Conservation (phyloP, 257 asterid genomes). For the Fraxinus pennsylvanica region DNA sequence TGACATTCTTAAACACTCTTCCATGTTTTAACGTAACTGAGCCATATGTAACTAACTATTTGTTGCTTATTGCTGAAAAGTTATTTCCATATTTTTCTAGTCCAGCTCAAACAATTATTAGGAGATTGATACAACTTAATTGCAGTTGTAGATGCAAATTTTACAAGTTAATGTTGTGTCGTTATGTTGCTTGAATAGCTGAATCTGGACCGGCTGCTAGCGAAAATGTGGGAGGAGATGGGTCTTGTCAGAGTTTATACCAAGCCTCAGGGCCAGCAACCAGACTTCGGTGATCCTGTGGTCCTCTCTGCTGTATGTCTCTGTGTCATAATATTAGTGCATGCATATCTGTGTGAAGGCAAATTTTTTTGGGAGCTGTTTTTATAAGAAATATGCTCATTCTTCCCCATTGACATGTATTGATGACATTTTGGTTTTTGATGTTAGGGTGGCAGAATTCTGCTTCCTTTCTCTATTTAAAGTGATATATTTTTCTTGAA, state of each 20-base stretch:
- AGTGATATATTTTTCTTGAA: not conserved
- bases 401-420: not conserved
- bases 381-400: slow-evolving; percentile 6
- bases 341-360: not conserved
- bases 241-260: slow-evolving; percentile 92
- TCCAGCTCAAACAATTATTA: not conserved
- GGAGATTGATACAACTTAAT: slow-evolving; percentile 3
- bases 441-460: not conserved
- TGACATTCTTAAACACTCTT: slow-evolving; percentile 15
- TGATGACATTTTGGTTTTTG: not conserved
- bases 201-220: slow-evolving; percentile 80
- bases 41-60: not conserved
- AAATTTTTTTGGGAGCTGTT: not conserved
- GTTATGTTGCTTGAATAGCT: slow-evolving; percentile 56
- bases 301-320: slow-evolving; percentile 89
- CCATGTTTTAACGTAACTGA: not conserved
- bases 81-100: not conserved
- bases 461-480: slow-evolving; percentile 4
- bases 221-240: slow-evolving; percentile 90
- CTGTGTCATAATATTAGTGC: slow-evolving; percentile 9
- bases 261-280: slow-evolving; percentile 99
- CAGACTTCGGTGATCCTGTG: slow-evolving; percentile 92
- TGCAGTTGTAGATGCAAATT: slow-evolving; percentile 1
- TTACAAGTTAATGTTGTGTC: slow-evolving; percentile 20
- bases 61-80: not conserved